Base-by-base conservation (phyloP, 192 early-diverging fungal genomes). In the Dispira simplex region DNA sequence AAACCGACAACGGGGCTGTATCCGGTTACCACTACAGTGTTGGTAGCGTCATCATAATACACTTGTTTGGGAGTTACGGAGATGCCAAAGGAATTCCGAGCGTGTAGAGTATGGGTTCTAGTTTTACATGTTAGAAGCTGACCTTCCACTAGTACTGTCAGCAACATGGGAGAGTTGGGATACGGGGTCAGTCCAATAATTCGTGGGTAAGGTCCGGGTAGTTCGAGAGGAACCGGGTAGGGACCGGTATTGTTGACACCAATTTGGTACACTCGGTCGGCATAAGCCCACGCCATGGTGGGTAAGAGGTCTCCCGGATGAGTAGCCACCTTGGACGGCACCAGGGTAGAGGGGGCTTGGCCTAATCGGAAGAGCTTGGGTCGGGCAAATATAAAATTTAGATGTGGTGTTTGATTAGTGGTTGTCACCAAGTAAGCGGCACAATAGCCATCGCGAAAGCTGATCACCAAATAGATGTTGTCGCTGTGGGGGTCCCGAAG, bases 1-100 rank as follows among this genome's bases (percentile, higher is more conserved):
- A 60, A 27, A 18, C 21, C 58, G 6, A 44, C 14, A 44, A 44
- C 27, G 14, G 39, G 14, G 21, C 43, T 60, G 43, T 60, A 27
- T 10, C 58, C 58, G 12, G 21, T 21, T 21, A 60, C 32, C 10
- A 60, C 27, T 9, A 60, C 10, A 32, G 26, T 27, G 3, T 44
- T 21, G 26, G 58, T 60, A 11, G 43, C 39, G 32, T 28, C 14
- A 44, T 60, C 58, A 18, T n/a, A 27, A 10, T 60, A 13, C 5
- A 60, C 14, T 16, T 60, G 58, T 18, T 60, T 60, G 14, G 58
- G 58, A 14, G 58, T 25, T 26, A 57, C 27, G 3, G 55, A 25
- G 20, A 27, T 14, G 21, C 13, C 21, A 20, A 20, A 57, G 13
- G 21, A 20, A 20, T 51, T 3, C 13, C n/a, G n/a, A 16, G 13